A percentile compares a stretch with the other conserved stretches of the same genome.
phyloP scores from a whole-genome alignment of 176 grass and related monocot genomes.

The Oryza punctata region DNA sequence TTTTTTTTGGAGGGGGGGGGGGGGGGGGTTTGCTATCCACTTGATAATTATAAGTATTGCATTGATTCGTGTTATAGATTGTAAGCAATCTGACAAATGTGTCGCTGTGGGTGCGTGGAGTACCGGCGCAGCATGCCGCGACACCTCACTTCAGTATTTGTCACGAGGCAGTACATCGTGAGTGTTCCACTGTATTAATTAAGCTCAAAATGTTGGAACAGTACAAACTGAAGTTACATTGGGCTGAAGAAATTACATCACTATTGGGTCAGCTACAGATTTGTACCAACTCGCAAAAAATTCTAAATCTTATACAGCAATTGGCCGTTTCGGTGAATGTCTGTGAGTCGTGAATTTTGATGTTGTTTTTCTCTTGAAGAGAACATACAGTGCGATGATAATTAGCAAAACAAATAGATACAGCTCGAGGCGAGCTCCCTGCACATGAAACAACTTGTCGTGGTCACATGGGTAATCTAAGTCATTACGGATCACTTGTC shows the following conservation, averaged over 20 bases:
- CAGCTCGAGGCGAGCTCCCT: constrained; percentile 47
- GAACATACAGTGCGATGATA: constrained; percentile 52
- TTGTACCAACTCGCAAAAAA: background rate
- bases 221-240: background rate
- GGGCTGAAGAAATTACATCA: too few species aligned
- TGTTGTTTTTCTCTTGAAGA: constrained; percentile 63
- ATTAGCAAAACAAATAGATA: constrained; percentile 49
- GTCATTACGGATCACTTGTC: background rate
- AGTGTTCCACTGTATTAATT: constrained; percentile 40
- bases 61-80: too few species aligned
- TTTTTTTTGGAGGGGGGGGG: too few species aligned
- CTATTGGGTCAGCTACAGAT: background rate
- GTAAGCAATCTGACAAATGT: too few species aligned
- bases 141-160: too few species aligned
- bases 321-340: constrained; percentile 39
- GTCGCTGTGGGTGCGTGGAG: too few species aligned
- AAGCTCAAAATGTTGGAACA: constrained; percentile 54
- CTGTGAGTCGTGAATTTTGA: constrained; percentile 40
- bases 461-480: constrained; percentile 43
- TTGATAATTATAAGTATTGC: too few species aligned
- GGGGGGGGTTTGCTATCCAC: too few species aligned
- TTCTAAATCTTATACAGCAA: constrained; percentile 40
- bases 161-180: too few species aligned
- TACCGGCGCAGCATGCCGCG: too few species aligned
- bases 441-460: constrained; percentile 40